Conservation (phyloP, 345 rosid genomes). For the Eucalyptus brandiana region DNA sequence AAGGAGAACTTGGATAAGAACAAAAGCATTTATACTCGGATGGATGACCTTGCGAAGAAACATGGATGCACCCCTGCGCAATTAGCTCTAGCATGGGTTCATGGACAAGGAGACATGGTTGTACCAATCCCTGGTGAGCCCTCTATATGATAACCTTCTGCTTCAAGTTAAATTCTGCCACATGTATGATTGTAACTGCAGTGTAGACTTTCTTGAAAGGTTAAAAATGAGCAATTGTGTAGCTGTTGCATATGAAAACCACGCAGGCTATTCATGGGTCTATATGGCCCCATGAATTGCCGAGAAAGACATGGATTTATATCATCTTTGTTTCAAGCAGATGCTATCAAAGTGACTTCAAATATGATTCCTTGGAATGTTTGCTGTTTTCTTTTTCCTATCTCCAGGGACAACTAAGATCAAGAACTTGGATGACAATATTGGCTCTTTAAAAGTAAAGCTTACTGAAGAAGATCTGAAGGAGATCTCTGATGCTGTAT, state of each 20-base stretch:
- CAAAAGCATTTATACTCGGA: slow-evolving; percentile 15
- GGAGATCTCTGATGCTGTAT: slow-evolving; percentile 29
- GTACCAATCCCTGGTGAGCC: slow-evolving; percentile 48
- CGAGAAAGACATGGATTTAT: not conserved
- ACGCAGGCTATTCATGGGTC: not conserved
- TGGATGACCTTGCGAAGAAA: slow-evolving; percentile 23
- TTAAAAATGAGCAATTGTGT: not conserved
- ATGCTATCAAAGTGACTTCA: not conserved
- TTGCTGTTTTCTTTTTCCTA: not conserved
- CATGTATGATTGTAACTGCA: not conserved
- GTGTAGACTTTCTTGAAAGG: not conserved
- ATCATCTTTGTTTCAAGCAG: not conserved
- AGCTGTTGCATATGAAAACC: not conserved
- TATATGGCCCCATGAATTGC: not conserved
- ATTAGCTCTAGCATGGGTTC: slow-evolving; percentile 51
- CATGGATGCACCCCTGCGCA: slow-evolving; percentile 33
- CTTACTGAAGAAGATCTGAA: slow-evolving; percentile 9
- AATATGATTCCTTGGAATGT: not conserved
- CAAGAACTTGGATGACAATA: slow-evolving; percentile 10
- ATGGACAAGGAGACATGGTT: slow-evolving; percentile 34
- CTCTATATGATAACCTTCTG: not conserved
- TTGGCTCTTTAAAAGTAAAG: slow-evolving; percentile 6
- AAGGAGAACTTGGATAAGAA: slow-evolving; percentile 35
- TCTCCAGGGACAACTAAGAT: slow-evolving; percentile 18
- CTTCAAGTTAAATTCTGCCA: slow-evolving; percentile 2